Base-by-base conservation (phyloP, 768 basidiomycete species). In the Amanita exitialis region DNA sequence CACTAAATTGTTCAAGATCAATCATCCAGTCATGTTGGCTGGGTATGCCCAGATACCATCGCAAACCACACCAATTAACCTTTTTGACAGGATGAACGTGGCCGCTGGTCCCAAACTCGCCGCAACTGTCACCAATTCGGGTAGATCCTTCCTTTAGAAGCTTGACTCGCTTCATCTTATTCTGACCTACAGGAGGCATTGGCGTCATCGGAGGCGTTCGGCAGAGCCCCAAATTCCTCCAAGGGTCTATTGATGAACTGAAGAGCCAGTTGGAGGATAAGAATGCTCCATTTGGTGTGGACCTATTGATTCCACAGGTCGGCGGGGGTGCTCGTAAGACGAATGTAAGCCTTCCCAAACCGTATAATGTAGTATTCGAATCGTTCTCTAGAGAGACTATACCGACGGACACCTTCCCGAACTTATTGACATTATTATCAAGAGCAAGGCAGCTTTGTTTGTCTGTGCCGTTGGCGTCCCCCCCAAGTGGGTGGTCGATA, bases 41-140 rank as follows among this genome's bases (percentile, higher is more conserved):
- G 86, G 83, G 71, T 71, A 61, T 13, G 65, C 44, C 15, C 43
- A 44, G 3, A 18, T 18, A 13, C 43, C 16, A 34, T n/a, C 12
- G 21, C 6, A 2, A 45, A 15, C 12, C 27, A 42, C 15, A 38
- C 50, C 25, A n/a, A 49, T 49, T 38, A 53, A 35, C 6, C 10
- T 21, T 27, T n/a, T 45, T 8, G 35, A 36, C 68, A 77, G 84
- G 50, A 90, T 91, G 89, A 90, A 88, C 61, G 82, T 91, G 28
- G 90, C 89, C 47, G 86, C 90, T 43, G 88, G 88, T 5, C 87
- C 90, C 9, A 84, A 75, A 65, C 69, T 93, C 6, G 90, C 90
- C 16, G 91, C 90, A 18, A 80, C 87, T 1, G 89, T 93, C n/a
- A 89, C 89, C n/a, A 93, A 93, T 60, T 79, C 91, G 18, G 91